Percentiles rank a stretch among this genome's conserved stretches.
phyloP scores from a whole-genome alignment of 2,329 filamentous ascomycete genomes.

The Cordyceps pruinosa region DNA sequence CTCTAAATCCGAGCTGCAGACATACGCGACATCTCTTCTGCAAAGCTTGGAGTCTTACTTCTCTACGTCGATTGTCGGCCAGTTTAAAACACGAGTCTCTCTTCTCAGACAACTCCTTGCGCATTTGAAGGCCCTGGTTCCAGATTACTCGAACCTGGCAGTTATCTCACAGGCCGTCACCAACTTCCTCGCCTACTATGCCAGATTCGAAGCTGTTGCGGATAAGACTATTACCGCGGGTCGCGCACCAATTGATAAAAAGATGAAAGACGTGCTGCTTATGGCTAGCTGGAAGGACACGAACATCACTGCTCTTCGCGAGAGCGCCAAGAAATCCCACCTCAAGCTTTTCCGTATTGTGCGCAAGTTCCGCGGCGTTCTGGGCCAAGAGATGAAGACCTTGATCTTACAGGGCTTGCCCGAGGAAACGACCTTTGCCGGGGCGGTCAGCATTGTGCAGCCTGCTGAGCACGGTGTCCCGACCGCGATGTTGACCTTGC shows the following conservation, averaged over 20 bases:
- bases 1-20: slow-evolving; percentile 49
- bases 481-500: neutral
- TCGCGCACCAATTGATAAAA: slow-evolving; percentile 74
- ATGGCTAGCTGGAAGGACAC: slow-evolving; percentile 97
- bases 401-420: slow-evolving; percentile 56
- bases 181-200: slow-evolving; percentile 73
- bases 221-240: slow-evolving; percentile 58
- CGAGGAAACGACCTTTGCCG: slow-evolving; percentile 33
- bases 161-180: slow-evolving; percentile 57
- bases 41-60: slow-evolving; percentile 75
- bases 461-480: neutral
- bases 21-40: slow-evolving; percentile 64
- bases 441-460: slow-evolving; percentile 11
- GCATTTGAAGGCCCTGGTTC: slow-evolving; percentile 56
- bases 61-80: slow-evolving; percentile 68
- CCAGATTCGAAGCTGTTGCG: slow-evolving; percentile 61
- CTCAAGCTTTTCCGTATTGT: slow-evolving; percentile 87
- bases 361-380: slow-evolving; percentile 74
- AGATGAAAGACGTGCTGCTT: slow-evolving; percentile 87
- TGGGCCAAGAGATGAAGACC: slow-evolving; percentile 67
- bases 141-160: slow-evolving; percentile 51
- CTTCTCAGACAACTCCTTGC: slow-evolving; percentile 59
- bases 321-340: slow-evolving; percentile 86
- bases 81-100: slow-evolving; percentile 65
- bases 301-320: slow-evolving; percentile 80